These are phyloP conservation scores for Candida pseudoviswanathii DNA, from an alignment of 1,139 yeast genomes.

Conservation along the genomic window DNA sequence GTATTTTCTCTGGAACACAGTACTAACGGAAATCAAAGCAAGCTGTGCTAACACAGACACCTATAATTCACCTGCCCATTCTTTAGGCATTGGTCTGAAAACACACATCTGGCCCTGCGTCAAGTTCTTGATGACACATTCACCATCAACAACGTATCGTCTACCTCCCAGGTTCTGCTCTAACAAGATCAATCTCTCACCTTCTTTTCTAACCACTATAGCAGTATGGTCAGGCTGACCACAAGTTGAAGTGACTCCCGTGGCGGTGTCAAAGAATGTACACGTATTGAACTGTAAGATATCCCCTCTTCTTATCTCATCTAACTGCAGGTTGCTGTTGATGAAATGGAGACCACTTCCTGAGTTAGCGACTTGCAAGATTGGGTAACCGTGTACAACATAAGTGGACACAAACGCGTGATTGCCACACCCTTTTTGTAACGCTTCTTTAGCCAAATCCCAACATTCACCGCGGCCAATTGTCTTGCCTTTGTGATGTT, in stretches of 20 bases:
- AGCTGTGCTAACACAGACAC: neutral
- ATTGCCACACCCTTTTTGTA: constrained; percentile 60
- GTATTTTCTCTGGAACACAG: neutral
- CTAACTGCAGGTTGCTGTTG: constrained; percentile 26
- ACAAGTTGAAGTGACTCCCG: constrained; percentile 30
- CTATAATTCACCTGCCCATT: constrained; percentile 47
- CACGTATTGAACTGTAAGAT: constrained; percentile 45
- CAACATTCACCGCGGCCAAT: constrained; percentile 81
- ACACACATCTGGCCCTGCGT: constrained; percentile 51
- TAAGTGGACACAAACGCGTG: constrained; percentile 63
- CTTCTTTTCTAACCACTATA: constrained; percentile 46
- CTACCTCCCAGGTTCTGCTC: constrained; percentile 65
- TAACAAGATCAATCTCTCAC: constrained; percentile 41
- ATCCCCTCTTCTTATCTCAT: constrained; percentile 46
- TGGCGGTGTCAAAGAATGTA: constrained; percentile 37
- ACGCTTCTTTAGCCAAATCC: constrained; percentile 71
- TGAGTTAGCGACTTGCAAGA: constrained; percentile 38
- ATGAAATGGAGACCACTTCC: constrained; percentile 22
- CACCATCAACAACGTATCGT: constrained; percentile 49
- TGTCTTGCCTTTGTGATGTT: constrained; percentile 51
- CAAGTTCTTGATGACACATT: constrained; percentile 44
- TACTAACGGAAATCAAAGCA: neutral
- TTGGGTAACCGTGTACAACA: constrained; percentile 59
- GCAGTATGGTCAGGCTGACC: constrained; percentile 75
- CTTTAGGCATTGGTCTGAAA: constrained; percentile 57